These are phyloP conservation scores for Candida wancherniae DNA, from an alignment of 805 yeast species.

Conservation along the genomic window DNA sequence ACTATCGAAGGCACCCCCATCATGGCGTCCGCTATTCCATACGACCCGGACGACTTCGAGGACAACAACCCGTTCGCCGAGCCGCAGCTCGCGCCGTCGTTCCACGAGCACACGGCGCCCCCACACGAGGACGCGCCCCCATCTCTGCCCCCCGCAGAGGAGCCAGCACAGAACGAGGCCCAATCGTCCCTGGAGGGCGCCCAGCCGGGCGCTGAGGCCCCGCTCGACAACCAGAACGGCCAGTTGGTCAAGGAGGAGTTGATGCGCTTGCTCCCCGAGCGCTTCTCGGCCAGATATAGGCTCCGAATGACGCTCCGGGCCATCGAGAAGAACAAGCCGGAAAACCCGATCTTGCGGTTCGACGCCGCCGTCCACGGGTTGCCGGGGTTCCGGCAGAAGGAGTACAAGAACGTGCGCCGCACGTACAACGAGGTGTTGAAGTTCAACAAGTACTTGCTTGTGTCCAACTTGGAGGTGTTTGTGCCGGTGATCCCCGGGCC, in stretches of 20 bases:
- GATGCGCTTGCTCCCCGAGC: constrained; percentile 46
- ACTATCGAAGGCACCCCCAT: too few relatives aligned
- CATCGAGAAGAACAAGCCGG: constrained; percentile 66
- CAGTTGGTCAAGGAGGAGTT: constrained; percentile 38
- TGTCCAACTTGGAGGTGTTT: constrained; percentile 85
- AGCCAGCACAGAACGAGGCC: too few relatives aligned
- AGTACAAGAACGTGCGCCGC: constrained; percentile 71
- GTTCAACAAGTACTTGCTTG: constrained; percentile 71
- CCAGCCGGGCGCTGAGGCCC: too few relatives aligned
- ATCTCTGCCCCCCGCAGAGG: too few relatives aligned
- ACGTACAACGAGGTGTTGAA: constrained; percentile 73
- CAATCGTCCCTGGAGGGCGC: too few relatives aligned
- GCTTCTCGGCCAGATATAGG: constrained; percentile 38
- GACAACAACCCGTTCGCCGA: constrained; percentile 41
- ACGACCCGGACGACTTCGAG: constrained; percentile 44
- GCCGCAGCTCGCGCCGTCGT: too few relatives aligned
- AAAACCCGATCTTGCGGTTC: constrained; percentile 75
- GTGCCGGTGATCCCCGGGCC: constrained; percentile 84
- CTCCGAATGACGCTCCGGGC: constrained; percentile 56
- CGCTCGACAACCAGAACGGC: too few relatives aligned
- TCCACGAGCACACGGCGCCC: constrained; percentile 1
- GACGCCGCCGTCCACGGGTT: constrained; percentile 51
- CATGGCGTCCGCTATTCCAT: constrained; percentile 43
- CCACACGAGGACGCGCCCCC: too few relatives aligned
- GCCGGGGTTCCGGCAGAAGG: constrained; percentile 68